Base-by-base conservation (phyloP, 2,329 filamentous ascomycete genomes). In the Arthrobotrys pseudoclavata region DNA sequence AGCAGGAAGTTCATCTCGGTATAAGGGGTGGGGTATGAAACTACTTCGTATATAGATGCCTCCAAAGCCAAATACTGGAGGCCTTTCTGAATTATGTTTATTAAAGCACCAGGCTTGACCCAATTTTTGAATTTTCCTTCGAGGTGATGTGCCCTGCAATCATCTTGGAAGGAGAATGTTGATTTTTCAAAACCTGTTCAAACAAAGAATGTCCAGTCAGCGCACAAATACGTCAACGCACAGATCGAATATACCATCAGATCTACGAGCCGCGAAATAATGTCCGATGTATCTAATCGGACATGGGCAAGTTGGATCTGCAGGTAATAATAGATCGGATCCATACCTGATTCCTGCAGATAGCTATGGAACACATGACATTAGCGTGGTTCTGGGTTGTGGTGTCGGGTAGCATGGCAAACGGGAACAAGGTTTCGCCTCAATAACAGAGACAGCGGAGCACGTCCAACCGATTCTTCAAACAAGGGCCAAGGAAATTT, bases 261-360 rank as follows among this genome's bases (percentile, higher is more conserved):
- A 62, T 69, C 34, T 62, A 53, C 55, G 29, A 15, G 18, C 42
- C 57, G 55, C 26, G 53, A 55, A 72, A 66, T 72, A 72, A 69
- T 64, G 52, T 48, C 55, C 71, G 57, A 69, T 63, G 63, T 69
- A 66, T 69, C 34, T 61, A 50, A 72, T 48, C 40, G 26, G 66
- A 70, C 57, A 74, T 76, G 55, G 69, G 55, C 22, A 53, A n/a
- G n/a, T 60, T 61, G 52, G 47, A 12, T 66, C 55, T 64, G 62
- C 55, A 79, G 29, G 62, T 60, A 68, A 64, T 42, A 68, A 55
- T 18, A 50, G 60, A 55, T 72, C 45, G 69, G 69, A 57, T 69
- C 62, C 63, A 69, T 79, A 79, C 75, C 75, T 79, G 75, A 79
- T 79, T 79, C 75, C 64, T 79, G 75, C 69, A 79, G 69, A 79